phyloP scores from a whole-genome alignment of 2,329 filamentous ascomycete genomes.

The Cladophialophora exuberans region DNA sequence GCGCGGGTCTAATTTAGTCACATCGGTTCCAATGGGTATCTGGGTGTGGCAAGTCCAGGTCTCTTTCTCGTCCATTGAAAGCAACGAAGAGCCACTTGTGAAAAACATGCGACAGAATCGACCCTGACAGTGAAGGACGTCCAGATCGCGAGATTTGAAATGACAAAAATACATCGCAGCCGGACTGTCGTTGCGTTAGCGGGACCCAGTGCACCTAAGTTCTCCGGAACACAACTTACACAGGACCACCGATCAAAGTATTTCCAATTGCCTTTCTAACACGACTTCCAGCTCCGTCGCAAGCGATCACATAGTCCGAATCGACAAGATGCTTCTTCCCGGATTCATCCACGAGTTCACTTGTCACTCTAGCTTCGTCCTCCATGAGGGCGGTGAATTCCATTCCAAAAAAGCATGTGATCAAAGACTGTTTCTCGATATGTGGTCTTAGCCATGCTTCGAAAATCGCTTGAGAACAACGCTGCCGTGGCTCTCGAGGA shows the following conservation, averaged over 20 bases:
- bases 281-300: constrained; percentile 37
- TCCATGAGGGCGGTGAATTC: constrained; percentile 25
- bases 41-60: constrained; percentile 39
- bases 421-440: constrained; percentile 28
- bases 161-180: constrained; percentile 35
- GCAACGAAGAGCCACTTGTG: constrained; percentile 32
- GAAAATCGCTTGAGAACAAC: constrained; percentile 40
- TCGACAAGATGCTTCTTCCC: constrained; percentile 15
- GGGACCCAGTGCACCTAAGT: background rate
- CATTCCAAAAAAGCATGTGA: constrained; percentile 36
- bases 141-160: constrained; percentile 39
- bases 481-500: constrained; percentile 38
- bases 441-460: constrained; percentile 39
- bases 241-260: constrained; percentile 33
- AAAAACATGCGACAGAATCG: constrained; percentile 41
- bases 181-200: constrained; percentile 22
- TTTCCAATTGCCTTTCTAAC: constrained; percentile 34
- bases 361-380: background rate
- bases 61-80: constrained; percentile 39
- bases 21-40: constrained; percentile 24
- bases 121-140: constrained; percentile 31
- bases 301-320: constrained; percentile 35
- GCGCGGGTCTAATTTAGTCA: constrained; percentile 29
- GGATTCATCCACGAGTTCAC: background rate
- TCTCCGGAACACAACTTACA: constrained; percentile 30